These are phyloP conservation scores for Coemansia erecta DNA, from an alignment of 192 early-diverging fungal genomes.

Conservation along the genomic window DNA sequence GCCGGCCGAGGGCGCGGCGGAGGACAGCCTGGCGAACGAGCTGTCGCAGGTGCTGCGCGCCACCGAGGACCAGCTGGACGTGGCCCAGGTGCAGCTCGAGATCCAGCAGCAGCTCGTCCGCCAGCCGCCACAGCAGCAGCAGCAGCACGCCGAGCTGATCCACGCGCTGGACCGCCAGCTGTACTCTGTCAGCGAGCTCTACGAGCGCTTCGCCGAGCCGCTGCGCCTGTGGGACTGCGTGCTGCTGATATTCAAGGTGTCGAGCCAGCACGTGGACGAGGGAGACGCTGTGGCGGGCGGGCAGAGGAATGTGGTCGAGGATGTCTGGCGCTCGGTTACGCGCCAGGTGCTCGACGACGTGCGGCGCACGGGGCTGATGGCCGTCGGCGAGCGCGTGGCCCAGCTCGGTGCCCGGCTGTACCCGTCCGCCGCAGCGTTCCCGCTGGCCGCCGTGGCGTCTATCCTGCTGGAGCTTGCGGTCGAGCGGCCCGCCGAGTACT, in stretches of 20 bases:
- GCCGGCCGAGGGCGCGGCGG: neutral
- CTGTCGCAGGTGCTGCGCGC: slow-evolving; percentile 50
- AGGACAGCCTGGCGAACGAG: slow-evolving; percentile 48
- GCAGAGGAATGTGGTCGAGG: slow-evolving; percentile 34
- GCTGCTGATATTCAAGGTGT: slow-evolving; percentile 58
- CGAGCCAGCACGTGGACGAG: slow-evolving; percentile 32
- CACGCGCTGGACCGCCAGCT: slow-evolving; percentile 20
- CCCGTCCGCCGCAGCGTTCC: slow-evolving; percentile 46
- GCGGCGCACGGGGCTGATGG: slow-evolving; percentile 29
- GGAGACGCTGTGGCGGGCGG: too few species aligned
- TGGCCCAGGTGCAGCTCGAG: slow-evolving; percentile 59
- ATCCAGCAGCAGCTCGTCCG: slow-evolving; percentile 33
- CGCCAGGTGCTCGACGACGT: slow-evolving; percentile 31
- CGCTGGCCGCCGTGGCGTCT: slow-evolving; percentile 15
- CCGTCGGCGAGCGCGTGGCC: slow-evolving; percentile 20
- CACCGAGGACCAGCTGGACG: slow-evolving; percentile 58
- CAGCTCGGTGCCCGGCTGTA: slow-evolving; percentile 35
- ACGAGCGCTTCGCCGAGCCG: slow-evolving; percentile 56
- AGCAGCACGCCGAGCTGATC: slow-evolving; percentile 13
- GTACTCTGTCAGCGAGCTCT: slow-evolving; percentile 49
- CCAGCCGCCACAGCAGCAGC: too few species aligned
- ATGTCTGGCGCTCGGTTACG: slow-evolving; percentile 34
- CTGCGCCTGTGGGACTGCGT: slow-evolving; percentile 52
- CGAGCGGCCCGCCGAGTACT: slow-evolving; percentile 26
- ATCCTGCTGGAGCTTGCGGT: slow-evolving; percentile 21